A percentile compares a stretch with the other conserved stretches of the same genome.
These are phyloP conservation scores for Solanum chilense DNA, from an alignment of 257 asterid species.

Conservation along the genomic window DNA sequence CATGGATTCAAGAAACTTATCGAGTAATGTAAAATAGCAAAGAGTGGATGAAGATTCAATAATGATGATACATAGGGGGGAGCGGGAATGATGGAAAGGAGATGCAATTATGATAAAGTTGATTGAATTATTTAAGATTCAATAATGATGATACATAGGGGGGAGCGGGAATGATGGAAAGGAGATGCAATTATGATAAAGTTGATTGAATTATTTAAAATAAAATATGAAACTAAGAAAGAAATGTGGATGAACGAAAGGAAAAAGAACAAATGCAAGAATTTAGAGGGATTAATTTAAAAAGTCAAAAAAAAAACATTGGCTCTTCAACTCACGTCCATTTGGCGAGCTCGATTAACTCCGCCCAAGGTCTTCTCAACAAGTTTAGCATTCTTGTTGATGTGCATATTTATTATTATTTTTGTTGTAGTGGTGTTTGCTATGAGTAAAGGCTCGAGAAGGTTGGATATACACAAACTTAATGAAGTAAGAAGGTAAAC, in stretches of 20 bases:
- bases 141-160: background rate
- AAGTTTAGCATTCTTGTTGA: no score
- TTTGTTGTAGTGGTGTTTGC: no score
- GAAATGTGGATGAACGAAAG: background rate
- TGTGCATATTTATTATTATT: no score
- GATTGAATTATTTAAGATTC: no score
- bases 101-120: background rate
- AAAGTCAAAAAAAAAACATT: background rate
- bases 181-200: background rate
- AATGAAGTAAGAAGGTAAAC: no score
- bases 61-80: background rate
- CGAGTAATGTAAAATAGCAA: no score
- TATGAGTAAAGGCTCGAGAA: no score
- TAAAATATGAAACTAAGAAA: background rate
- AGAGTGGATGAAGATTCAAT: background rate
- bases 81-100: background rate
- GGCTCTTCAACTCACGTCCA: background rate
- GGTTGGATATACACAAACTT: no score
- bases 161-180: background rate
- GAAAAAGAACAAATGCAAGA: background rate
- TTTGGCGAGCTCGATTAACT: background rate
- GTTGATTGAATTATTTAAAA: no score
- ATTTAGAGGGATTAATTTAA: background rate
- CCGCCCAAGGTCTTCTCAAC: background rate
- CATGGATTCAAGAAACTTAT: background rate